Evolutionary conservation across 345 rosid genomes (phyloP).

Genomic region (Eutrema heterophyllum): DNA sequence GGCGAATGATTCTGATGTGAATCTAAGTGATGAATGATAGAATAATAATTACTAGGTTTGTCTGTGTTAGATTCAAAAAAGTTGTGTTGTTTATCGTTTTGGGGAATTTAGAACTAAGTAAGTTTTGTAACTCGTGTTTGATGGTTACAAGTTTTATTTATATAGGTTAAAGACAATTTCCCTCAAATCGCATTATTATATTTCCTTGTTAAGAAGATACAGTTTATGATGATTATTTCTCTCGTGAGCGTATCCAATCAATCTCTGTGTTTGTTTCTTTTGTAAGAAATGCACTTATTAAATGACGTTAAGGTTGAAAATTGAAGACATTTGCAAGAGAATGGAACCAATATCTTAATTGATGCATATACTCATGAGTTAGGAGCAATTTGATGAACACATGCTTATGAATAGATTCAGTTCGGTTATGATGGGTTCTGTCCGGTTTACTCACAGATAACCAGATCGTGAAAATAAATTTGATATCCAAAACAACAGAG

Average conservation of each 20-base stretch:
- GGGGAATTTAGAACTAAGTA: too few relatives aligned
- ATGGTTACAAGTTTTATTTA: constrained; percentile 7
- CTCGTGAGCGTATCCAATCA: neutral
- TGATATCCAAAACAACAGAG: neutral
- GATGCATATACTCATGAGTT: too few relatives aligned
- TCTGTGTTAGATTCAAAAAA: neutral
- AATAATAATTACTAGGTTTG: constrained; percentile 16
- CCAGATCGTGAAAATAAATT: neutral
- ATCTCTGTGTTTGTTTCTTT: neutral
- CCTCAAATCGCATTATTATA: neutral
- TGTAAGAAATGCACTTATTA: neutral
- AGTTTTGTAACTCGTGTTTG: constrained; percentile 12
- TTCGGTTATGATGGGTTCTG: neutral
- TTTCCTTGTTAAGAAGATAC: neutral
- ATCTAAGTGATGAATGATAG: constrained; percentile 45
- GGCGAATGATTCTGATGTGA: constrained; percentile 52
- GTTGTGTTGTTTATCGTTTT: too few relatives aligned
- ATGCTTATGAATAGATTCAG: neutral
- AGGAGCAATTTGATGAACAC: neutral
- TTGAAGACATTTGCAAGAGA: neutral
- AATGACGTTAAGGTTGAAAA: neutral
- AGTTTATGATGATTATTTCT: neutral
- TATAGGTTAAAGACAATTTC: neutral
- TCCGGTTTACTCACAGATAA: neutral
- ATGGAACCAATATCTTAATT: too few relatives aligned